A percentile compares a stretch with the other conserved stretches of the same genome.
Conservation (phyloP, 495 filamentous ascomycete genomes). For the Podospora conica region DNA sequence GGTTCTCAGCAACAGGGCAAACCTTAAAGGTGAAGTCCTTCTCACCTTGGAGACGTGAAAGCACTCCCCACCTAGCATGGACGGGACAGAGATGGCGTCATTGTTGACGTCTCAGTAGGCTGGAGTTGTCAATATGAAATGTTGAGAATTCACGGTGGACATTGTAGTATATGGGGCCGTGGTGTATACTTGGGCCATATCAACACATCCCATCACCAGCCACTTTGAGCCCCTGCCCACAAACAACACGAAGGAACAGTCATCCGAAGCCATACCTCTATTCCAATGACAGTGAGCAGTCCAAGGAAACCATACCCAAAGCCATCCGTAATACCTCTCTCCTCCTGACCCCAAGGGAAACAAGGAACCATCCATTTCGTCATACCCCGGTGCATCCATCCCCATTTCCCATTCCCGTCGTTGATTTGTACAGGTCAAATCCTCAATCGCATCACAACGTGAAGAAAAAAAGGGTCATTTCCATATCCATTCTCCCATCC, state of each 20-base stretch:
- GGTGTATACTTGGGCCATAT: background rate
- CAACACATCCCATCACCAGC: background rate
- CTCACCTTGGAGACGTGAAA: background rate
- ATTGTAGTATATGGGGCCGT: background rate
- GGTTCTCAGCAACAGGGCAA: too few relatives aligned
- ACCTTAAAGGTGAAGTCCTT: background rate
- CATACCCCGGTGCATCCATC: conserved; percentile 14
- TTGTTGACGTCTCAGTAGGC: background rate
- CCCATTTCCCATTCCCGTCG: conserved; percentile 15
- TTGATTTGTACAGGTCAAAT: conserved; percentile 19
- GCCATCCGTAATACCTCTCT: conserved; percentile 15
- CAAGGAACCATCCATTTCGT: conserved; percentile 1
- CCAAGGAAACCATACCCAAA: conserved; percentile 17
- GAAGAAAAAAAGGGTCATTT: conserved; percentile 17
- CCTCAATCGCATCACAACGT: conserved; percentile 26
- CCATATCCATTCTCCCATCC: conserved; percentile 6
- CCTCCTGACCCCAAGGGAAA: conserved; percentile 11
- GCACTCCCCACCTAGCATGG: background rate
- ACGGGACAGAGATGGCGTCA: background rate
- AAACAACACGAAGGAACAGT: background rate
- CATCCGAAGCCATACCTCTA: conserved; percentile 16
- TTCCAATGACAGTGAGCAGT: conserved; percentile 6
- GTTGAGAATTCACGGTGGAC: background rate
- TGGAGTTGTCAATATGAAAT: background rate
- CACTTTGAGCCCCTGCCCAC: background rate